Base-by-base conservation (phyloP, 768 basidiomycete genomes). In the Mycena polygramma region DNA sequence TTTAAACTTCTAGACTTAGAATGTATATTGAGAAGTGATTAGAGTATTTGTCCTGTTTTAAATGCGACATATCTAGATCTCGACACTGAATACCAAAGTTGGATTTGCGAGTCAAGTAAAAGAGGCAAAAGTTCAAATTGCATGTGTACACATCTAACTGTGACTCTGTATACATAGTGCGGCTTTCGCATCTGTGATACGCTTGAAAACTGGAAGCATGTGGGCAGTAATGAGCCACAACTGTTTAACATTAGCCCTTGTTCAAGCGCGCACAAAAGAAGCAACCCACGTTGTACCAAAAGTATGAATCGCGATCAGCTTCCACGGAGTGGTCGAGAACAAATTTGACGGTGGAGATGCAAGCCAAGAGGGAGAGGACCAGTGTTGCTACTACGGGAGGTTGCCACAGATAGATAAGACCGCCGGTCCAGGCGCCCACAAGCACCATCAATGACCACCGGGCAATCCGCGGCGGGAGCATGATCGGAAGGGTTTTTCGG, bases 371-470 rank as follows among this genome's bases (percentile, higher is more conserved):
- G 3, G 64, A 54, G 26, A 74, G 67, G 17, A 62, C 19, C 9
- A 54, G 26, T 17, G 66, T 9, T 24, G 61, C 65, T n/a, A 54
- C 14, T 2, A 66, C 22, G 17, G 75, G 73, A 7, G 76, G 75
- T 3, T 35, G 45, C 76, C 76, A 77, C 55, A 72, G 26, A 46
- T 22, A 58, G 45, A 73, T 46, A 37, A 75, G 70, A 3, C 51
- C 67, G 9, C 39, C 55, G 15, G 76, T 77, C 64, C 69, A 74
- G 41, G 46, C 55, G 30, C 46, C 53, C 15, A 75, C 54, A 9
- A 73, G 57, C 4, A 51, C 24, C 36, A 72, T 49, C 39, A 77
- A 54, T 37, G 75, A 75, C 75, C 76, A 76, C 35, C 76, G 71
- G 20, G 73, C 76, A 20, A 75, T 17, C n/a, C 48, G 30, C 10